Base-by-base conservation (phyloP, 495 filamentous ascomycete genomes). In the Astrocystis sublimbata region DNA sequence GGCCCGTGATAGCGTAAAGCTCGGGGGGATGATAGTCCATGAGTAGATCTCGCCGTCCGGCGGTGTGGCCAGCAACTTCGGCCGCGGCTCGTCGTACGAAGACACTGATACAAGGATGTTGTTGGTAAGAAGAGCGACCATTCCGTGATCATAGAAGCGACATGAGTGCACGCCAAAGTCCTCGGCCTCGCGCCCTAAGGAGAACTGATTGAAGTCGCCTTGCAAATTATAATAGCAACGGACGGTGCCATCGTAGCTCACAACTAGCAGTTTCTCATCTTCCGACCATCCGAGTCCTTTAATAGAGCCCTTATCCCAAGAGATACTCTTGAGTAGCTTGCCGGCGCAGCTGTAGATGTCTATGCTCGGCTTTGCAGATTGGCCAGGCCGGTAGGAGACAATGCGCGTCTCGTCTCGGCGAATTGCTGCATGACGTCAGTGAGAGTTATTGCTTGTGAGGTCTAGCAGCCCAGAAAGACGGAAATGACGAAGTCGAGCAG, bases 271-370 rank as follows among this genome's bases (percentile, higher is more conserved):
- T 73, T 92, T 91, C 81, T 98, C 94, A 65, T 97, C 92, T 69
- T 96, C 94, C 35, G 93, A 97, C 94, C 94, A 98, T 19, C 94
- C 94, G 17, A 98, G 81, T 9, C 92, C 92, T 71, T 88, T 88
- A 66, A 98, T 91, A 2, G 88, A 82, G 31, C 92, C 92, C 79
- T 93, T 90, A 64, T 98, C 94, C 92, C 93, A 98, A 80, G 91
- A 73, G 21, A 80, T 75, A 51, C 74, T 77, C 51, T 77, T 78
- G 56, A 98, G 89, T 38, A 90, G 83, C 74, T 90, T 93, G 30
- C 96, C 94, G 4, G 94, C 88, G 70, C 85, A 92, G 72, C 92
- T 96, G 78, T 98, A 97, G 62, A 98, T 85, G 72, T 97, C 92
- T 73, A 98, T 94, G 66, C 86, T 89, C 15, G 91, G 86, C 74